Base-by-base conservation (phyloP, 805 yeast genomes). In the Candida schatavii region DNA sequence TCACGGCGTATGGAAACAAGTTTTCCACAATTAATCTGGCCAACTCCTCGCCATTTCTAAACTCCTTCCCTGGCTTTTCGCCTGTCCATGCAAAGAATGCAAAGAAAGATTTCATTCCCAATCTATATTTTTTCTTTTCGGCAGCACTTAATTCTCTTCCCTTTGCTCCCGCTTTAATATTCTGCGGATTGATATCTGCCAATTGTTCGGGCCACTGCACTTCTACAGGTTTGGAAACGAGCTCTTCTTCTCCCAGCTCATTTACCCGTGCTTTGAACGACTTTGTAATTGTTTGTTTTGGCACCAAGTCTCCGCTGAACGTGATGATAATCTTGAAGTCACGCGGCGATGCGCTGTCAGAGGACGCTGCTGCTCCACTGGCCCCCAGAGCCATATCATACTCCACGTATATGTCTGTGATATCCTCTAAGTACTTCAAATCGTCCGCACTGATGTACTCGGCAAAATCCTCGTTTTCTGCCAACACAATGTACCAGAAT, bases 1-100 rank as follows among this genome's bases (percentile, higher is more conserved):
- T 86, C 19, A 88, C 81, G 3, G 97, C 93, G 50, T 82, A 81
- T 11, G 96, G 96, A 56, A 78, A 90, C 33, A 91, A 57, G 53
- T 90, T 96, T 35, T 88, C 96, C 4, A 78, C 70, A 11, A 91
- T 68, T 32, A 86, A 62, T 39, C 80, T 68, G 0, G 96, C 87
- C 41, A 90, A 70, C 9, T 83, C 88, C 46, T 83, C 91, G 19
- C 96, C 96, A 43, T 76, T 74, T 46, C 89, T 75, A 56, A 81
- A 87, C 57, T 81, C 93, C 62, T 80, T 86, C 1, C 88, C 85
- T 1, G 88, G 84, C 48, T 81, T 83, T 27, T 64, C 59, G 0
- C 95, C 96, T 0, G 93, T 84, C 90, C 95, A 89, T 37, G 70
- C 68, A 57, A 89, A 90, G 83, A 90, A 90, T 4, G 88, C 83